Evolutionary conservation across 176 grass and related monocot genomes (phyloP).

Genomic region (Carex kokanica): DNA sequence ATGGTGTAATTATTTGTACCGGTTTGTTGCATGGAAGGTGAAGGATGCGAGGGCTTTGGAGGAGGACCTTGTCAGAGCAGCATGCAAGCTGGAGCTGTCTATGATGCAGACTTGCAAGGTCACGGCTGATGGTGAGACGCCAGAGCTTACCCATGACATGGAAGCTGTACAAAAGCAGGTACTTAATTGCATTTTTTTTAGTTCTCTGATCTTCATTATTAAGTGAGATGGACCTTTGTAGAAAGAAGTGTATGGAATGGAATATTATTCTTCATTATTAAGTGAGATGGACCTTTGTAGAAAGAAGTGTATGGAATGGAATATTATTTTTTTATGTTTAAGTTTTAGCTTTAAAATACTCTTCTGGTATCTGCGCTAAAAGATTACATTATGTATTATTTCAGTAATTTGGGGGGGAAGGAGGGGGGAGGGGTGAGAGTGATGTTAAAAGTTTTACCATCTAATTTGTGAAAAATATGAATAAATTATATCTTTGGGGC

Average conservation of each 20-base stretch:
- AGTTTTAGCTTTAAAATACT: background rate
- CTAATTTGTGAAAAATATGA: background rate
- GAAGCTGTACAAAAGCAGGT: constrained; percentile 94
- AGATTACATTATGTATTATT: background rate
- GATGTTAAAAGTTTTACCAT: background rate
- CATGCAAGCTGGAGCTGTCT: constrained; percentile 89
- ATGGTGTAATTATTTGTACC: constrained; percentile 84
- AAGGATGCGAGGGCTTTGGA: constrained; percentile 95
- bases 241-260: background rate
- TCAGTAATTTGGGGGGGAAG: background rate
- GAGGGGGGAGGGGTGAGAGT: background rate
- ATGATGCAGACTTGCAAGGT: constrained; percentile 98
- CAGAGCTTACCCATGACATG: constrained; percentile 82
- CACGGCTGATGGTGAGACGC: constrained; percentile 39
- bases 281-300: background rate
- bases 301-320: background rate
- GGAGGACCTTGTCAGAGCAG: constrained; percentile 89
- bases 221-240: background rate
- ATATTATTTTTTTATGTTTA: background rate
- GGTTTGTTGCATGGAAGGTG: constrained; percentile 90
- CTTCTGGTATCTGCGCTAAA: background rate
- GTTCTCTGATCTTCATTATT: constrained; percentile 1
- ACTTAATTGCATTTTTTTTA: constrained; percentile 19
- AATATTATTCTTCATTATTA: background rate
- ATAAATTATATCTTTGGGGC: background rate